These are phyloP conservation scores for Capronia coronata DNA, from an alignment of 2,329 filamentous ascomycete genomes.

Conservation along the genomic window DNA sequence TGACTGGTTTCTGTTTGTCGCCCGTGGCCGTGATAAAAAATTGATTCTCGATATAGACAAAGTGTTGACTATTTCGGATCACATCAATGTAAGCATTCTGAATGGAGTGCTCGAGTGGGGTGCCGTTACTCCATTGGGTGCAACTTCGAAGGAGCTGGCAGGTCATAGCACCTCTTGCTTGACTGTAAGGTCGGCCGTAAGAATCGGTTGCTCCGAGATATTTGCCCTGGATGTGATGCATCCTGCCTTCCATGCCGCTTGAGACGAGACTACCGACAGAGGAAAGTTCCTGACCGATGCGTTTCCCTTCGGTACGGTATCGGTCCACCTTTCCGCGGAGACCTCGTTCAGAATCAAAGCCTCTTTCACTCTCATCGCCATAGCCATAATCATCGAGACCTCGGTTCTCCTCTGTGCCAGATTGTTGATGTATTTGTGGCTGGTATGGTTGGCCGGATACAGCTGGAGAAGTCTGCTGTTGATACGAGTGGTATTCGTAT, in stretches of 20 bases:
- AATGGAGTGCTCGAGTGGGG: slow-evolving; percentile 67
- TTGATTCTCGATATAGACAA: slow-evolving; percentile 76
- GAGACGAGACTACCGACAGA: slow-evolving; percentile 37
- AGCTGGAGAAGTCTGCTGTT: slow-evolving; percentile 6
- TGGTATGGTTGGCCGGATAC: slow-evolving; percentile 19
- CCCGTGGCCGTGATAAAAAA: slow-evolving; percentile 82
- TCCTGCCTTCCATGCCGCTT: slow-evolving; percentile 38
- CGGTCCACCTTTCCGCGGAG: slow-evolving; percentile 32
- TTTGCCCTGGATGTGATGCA: slow-evolving; percentile 36
- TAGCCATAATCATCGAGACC: slow-evolving; percentile 28
- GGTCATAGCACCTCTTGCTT: slow-evolving; percentile 22
- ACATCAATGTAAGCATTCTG: slow-evolving; percentile 73
- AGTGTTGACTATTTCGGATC: slow-evolving; percentile 63
- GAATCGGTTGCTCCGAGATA: slow-evolving; percentile 20
- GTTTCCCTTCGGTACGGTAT: slow-evolving; percentile 25
- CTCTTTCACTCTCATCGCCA: slow-evolving; percentile 34
- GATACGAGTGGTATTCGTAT: slow-evolving; percentile 23
- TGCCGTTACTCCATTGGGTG: slow-evolving; percentile 55
- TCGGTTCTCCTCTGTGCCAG: slow-evolving; percentile 15
- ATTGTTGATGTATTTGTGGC: slow-evolving; percentile 17
- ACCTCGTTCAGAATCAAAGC: slow-evolving; percentile 30
- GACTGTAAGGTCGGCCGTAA: slow-evolving; percentile 21
- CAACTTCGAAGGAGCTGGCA: slow-evolving; percentile 42
- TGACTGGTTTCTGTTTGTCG: slow-evolving; percentile 63
- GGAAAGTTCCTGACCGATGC: slow-evolving; percentile 35